Percentiles rank a stretch among this genome's conserved stretches.
phyloP scores from a whole-genome alignment of 2,329 filamentous ascomycete species.

The Colletotrichum cordylinicola region DNA sequence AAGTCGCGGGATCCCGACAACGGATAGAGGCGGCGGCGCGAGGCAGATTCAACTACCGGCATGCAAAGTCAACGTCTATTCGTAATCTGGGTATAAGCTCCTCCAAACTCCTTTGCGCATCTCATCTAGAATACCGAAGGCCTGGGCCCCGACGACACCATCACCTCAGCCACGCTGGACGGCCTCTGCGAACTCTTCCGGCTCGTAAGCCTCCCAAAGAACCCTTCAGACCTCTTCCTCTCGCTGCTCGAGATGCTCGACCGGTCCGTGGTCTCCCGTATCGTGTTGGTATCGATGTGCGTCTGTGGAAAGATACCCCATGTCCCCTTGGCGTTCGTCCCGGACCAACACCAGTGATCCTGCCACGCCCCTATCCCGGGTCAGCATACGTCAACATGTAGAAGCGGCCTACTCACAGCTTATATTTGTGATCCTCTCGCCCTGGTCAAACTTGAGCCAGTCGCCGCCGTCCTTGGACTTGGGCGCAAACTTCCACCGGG shows the following conservation, averaged over 20 bases:
- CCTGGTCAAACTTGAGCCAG: constrained; percentile 69
- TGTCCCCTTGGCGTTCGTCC: constrained; percentile 56
- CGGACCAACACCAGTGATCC: constrained; percentile 63
- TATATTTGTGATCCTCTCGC: constrained; percentile 71
- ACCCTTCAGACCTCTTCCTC: constrained; percentile 35
- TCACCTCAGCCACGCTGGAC: constrained; percentile 33
- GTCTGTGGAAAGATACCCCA: constrained; percentile 59
- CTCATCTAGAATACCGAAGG: not conserved
- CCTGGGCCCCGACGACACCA: constrained; percentile 2
- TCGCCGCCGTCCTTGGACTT: constrained; percentile 45
- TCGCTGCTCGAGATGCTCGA: constrained; percentile 39
- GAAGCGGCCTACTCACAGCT: constrained; percentile 49
- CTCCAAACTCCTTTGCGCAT: not conserved
- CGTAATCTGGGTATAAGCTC: not conserved
- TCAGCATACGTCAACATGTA: not conserved
- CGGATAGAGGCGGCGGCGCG: not conserved
- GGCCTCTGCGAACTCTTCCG: constrained; percentile 34
- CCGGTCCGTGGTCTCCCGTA: constrained; percentile 41
- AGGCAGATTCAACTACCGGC: not conserved
- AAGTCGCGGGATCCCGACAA: not conserved
- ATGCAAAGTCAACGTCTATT: not conserved
- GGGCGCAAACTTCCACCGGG: constrained; percentile 59
- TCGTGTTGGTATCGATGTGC: constrained; percentile 51
- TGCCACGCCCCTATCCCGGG: constrained; percentile 43
- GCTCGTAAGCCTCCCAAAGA: constrained; percentile 40